phyloP scores from a whole-genome alignment of 2,329 filamentous ascomycete species.

The Penicillium crustosum region DNA sequence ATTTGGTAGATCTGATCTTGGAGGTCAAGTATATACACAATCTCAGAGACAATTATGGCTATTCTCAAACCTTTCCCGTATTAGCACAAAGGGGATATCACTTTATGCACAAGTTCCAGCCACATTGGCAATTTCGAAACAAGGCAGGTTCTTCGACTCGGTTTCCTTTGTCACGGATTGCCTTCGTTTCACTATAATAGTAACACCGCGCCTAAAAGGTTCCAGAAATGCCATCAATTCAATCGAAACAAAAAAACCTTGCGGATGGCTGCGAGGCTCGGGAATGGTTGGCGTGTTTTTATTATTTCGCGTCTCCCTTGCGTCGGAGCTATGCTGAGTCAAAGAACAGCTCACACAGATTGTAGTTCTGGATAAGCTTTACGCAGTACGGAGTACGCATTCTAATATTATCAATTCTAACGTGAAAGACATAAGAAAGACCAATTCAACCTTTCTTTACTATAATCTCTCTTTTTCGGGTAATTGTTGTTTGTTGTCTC shows the following conservation, averaged over 20 bases:
- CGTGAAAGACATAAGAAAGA: not conserved
- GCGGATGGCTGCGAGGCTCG: constrained; percentile 7
- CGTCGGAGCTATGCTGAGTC: constrained; percentile 23
- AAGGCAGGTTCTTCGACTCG: not conserved
- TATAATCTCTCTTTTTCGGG: not conserved
- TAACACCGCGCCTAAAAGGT: not conserved
- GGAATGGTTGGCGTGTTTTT: constrained; percentile 15
- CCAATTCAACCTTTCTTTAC: not conserved
- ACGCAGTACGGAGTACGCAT: constrained; percentile 2
- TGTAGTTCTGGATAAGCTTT: not conserved
- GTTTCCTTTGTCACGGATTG: not conserved
- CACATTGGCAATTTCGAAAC: not conserved
- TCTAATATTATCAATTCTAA: not conserved
- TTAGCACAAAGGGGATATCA: no score
- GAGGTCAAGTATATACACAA: not conserved
- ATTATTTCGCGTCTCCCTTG: constrained; percentile 19
- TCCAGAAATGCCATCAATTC: not conserved
- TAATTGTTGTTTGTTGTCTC: not conserved
- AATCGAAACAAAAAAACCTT: constrained; percentile 14
- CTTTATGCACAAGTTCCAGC: not conserved
- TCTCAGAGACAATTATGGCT: not conserved
- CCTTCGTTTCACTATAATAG: not conserved
- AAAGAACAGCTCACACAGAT: constrained; percentile 12
- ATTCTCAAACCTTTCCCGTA: not conserved
- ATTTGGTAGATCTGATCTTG: not conserved